phyloP scores from a whole-genome alignment of 2,329 filamentous ascomycete genomes.

The Colletotrichum acutatum region DNA sequence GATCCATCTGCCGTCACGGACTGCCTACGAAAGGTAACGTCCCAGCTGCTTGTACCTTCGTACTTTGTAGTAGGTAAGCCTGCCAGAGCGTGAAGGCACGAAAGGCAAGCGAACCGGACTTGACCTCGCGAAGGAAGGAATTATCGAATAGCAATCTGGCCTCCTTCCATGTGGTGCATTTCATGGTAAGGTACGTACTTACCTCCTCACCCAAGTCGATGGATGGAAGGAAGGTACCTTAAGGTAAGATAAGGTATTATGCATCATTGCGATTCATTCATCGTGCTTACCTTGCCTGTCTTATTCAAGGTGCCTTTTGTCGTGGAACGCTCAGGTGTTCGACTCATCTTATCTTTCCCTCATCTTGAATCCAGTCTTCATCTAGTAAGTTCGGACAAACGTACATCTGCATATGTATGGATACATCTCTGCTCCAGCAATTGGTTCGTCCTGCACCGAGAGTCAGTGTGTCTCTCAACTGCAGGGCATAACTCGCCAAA shows the following conservation, averaged over 20 bases:
- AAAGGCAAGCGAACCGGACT: neutral
- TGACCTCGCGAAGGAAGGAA: neutral
- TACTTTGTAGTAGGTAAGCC: neutral
- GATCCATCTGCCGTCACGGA: neutral
- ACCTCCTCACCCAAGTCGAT: neutral
- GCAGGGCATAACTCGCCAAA: neutral
- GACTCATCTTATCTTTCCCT: neutral
- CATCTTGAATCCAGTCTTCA: neutral
- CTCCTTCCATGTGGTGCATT: conserved; percentile 21
- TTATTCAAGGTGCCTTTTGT: too few species aligned
- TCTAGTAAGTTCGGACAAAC: neutral
- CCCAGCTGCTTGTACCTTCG: neutral
- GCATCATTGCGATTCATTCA: neutral
- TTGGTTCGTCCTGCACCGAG: neutral
- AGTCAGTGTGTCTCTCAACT: neutral
- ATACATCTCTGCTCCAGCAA: neutral
- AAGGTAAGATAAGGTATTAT: neutral
- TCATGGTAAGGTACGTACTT: conserved; percentile 3
- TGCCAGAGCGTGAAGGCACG: neutral
- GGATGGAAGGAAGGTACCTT: neutral
- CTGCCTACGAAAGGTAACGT: neutral
- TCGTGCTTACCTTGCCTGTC: neutral
- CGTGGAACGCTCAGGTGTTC: neutral
- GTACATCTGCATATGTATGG: neutral
- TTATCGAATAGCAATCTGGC: conserved; percentile 13